phyloP scores from a whole-genome alignment of 192 early-diverging fungal genomes.

The Rhizophagus sp. region DNA sequence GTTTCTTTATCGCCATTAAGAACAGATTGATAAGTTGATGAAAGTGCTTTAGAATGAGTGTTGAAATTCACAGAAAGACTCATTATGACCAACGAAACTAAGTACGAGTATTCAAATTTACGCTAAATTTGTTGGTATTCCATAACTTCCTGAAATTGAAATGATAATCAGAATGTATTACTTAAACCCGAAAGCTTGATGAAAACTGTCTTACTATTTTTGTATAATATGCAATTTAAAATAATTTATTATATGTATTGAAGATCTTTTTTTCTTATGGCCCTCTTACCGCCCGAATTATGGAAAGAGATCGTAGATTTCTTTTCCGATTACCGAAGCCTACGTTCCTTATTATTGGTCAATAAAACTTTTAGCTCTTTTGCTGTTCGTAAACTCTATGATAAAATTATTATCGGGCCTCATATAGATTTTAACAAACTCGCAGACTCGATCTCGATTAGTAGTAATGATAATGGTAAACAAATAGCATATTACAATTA shows the following conservation, averaged over 20 bases:
- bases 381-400: slow-evolving; percentile 12
- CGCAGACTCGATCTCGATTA: not conserved
- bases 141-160: no score
- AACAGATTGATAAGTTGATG: slow-evolving; percentile 65
- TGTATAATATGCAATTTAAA: not conserved
- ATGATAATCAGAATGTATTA: no score
- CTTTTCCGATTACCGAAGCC: slow-evolving; percentile 2
- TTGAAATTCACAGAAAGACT: slow-evolving; percentile 11
- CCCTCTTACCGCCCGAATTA: slow-evolving; percentile 3
- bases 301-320: slow-evolving; percentile 22
- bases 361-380: slow-evolving; percentile 15
- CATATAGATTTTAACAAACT: slow-evolving; percentile 5
- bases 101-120: not conserved
- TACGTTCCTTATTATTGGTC: slow-evolving; percentile 26
- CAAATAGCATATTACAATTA: slow-evolving; percentile 2
- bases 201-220: not conserved
- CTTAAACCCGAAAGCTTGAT: not conserved
- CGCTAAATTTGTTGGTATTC: not conserved
- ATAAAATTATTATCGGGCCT: slow-evolving; percentile 1
- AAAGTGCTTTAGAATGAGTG: slow-evolving; percentile 63
- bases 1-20: slow-evolving; percentile 54
- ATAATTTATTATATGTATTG: not conserved
- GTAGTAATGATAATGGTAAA: no score
- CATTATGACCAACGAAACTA: not conserved
- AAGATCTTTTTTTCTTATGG: not conserved